phyloP scores from a whole-genome alignment of 2,329 filamentous ascomycete genomes.

The Cordyceps militaris region DNA sequence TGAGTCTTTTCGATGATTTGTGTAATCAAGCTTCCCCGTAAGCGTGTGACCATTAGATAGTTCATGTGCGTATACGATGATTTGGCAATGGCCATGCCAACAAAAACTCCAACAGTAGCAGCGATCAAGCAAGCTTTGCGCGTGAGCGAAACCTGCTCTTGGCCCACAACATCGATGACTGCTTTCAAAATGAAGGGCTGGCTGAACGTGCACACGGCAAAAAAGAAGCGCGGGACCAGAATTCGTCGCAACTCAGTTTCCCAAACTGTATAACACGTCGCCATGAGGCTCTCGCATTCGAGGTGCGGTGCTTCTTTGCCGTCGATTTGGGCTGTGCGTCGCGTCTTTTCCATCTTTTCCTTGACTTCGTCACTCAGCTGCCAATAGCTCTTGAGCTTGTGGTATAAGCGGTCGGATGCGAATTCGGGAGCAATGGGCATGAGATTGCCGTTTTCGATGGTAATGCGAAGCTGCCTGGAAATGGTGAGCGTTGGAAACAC shows the following conservation, averaged over 20 bases:
- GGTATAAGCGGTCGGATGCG: conserved; percentile 1
- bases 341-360: neutral
- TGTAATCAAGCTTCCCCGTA: conserved; percentile 28
- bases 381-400: conserved; percentile 8
- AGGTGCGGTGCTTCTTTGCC: neutral
- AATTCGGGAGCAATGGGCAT: conserved; percentile 5
- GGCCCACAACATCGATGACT: neutral
- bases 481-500: neutral
- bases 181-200: conserved; percentile 5
- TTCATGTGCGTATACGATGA: conserved; percentile 4
- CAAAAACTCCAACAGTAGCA: neutral
- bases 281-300: neutral
- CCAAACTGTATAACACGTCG: neutral
- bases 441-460: conserved; percentile 9
- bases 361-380: neutral
- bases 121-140: neutral
- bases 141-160: neutral
- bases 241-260: neutral
- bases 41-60: conserved; percentile 24
- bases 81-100: conserved; percentile 1
- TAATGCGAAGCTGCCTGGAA: conserved; percentile 6
- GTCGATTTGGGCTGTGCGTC: neutral
- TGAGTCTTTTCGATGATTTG: conserved; percentile 42
- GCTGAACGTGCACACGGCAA: conserved; percentile 2
- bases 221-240: neutral